These are phyloP conservation scores for Phanerochaete sordida DNA, from an alignment of 768 basidiomycete species.

Conservation along the genomic window DNA sequence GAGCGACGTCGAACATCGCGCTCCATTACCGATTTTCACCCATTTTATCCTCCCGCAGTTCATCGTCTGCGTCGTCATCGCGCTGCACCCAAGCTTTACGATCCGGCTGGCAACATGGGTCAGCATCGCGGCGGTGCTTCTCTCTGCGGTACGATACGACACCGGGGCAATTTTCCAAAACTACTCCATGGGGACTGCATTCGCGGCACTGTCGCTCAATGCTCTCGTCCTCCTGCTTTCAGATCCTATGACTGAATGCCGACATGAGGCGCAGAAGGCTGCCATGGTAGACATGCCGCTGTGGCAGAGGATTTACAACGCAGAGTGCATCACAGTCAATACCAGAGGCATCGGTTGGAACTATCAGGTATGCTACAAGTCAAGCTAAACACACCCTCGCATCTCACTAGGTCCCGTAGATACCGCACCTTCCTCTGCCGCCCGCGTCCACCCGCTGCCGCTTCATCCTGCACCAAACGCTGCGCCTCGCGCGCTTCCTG, in stretches of 20 bases:
- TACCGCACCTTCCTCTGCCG: slow-evolving; percentile 10
- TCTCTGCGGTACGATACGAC: neutral
- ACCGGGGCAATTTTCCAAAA: neutral
- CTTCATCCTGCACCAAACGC: slow-evolving; percentile 7
- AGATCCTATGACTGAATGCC: neutral
- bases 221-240: neutral
- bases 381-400: neutral
- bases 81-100: too few species aligned
- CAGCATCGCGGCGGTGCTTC: neutral
- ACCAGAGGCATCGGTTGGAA: slow-evolving; percentile 17
- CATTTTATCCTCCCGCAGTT: too few species aligned
- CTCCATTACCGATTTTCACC: too few species aligned
- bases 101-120: neutral
- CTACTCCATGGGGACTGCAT: neutral
- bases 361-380: slow-evolving; percentile 11
- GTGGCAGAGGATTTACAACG: slow-evolving; percentile 3
- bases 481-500: slow-evolving; percentile 1
- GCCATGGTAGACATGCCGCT: neutral
- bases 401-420: neutral
- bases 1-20: too few species aligned
- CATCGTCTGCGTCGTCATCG: too few species aligned
- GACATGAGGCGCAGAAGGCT: neutral
- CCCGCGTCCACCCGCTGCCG: slow-evolving; percentile 2
- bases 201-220: neutral
- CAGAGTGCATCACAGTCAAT: slow-evolving; percentile 9